Evolutionary conservation across 1,284 basidiomycete species (phyloP).

Genomic region (Ganoderma resinaceum): DNA sequence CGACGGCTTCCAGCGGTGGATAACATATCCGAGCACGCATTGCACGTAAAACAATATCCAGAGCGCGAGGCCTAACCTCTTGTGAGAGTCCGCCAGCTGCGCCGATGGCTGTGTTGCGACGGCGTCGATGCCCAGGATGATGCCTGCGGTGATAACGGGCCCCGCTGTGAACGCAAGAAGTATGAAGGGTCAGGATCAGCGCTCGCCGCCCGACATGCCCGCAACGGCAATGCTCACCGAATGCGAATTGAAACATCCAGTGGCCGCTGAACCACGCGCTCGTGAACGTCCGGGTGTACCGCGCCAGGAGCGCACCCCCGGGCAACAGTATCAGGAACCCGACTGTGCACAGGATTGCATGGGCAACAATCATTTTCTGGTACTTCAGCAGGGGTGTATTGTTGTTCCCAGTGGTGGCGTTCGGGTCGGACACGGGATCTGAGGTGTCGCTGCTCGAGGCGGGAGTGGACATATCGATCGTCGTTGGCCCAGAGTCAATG

Average conservation of each 20-base stretch:
- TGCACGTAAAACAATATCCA: constrained; percentile 70
- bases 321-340: constrained; percentile 43
- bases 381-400: constrained; percentile 35
- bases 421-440: constrained; percentile 23
- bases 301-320: constrained; percentile 39
- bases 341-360: constrained; percentile 42
- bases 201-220: constrained; percentile 2
- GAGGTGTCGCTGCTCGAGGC: constrained; percentile 18
- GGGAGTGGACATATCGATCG: constrained; percentile 38
- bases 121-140: constrained; percentile 56
- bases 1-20: constrained; percentile 63
- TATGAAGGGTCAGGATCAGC: constrained; percentile 8
- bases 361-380: constrained; percentile 46
- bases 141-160: constrained; percentile 57
- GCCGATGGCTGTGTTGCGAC: constrained; percentile 47
- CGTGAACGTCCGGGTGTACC: constrained; percentile 41
- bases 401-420: constrained; percentile 15
- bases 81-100: constrained; percentile 58
- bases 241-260: constrained; percentile 36
- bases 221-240: constrained; percentile 30
- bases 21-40: constrained; percentile 59
- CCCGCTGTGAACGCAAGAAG: constrained; percentile 38
- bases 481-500: constrained; percentile 38
- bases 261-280: constrained; percentile 39
- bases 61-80: constrained; percentile 65